Evolutionary conservation across 805 yeast genomes (phyloP), one percentile per base, ranked within the genome.

Genomic region (Myxozyma geophila): DNA sequence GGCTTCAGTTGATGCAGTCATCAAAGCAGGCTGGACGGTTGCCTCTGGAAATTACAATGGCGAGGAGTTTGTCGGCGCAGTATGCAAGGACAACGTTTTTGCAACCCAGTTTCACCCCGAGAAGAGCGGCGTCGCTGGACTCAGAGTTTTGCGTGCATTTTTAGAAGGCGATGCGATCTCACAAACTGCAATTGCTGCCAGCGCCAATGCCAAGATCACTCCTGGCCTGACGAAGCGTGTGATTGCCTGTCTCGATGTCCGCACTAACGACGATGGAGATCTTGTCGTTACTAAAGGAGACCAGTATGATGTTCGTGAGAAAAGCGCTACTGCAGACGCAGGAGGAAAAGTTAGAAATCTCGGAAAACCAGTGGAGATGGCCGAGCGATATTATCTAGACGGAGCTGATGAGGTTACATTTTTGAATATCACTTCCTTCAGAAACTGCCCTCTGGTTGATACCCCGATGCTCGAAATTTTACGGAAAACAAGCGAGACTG

Each of bases 71-170:
- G 79, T 95, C 65, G 96, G 98, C 15, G 95, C 98, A 0, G 75
- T 92, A 54, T 74, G 86, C 37, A 87, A 82, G 72, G 90, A 82
- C 63, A 92, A 91, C 67, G 79, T 93, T 10, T 90, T 95, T 77
- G 97, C 98, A 49, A 95, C 98, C 0, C 99, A 95, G 76, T 95
- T 95, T 76, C 99, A 95, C 77, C 99, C 99, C n/a, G 99, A 95
- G 74, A 95, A 95, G 76, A 90, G 97, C 2, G 99, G 99, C 12
- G 74, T 80, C 23, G 96, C 97, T 4, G 99, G 99, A 54, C 79
- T 95, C 51, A 82, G 83, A 66, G 85, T 93, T 9, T 82, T 95
- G 62, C 82, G 82, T 62, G 83, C 89, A 35, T 95, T 95, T 74
- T 78, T 95, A 70, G 81, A 81, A 44, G 82, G 82, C 35, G 72